Base-by-base conservation (phyloP, 768 basidiomycete genomes). In the Phallus indusiatus region DNA sequence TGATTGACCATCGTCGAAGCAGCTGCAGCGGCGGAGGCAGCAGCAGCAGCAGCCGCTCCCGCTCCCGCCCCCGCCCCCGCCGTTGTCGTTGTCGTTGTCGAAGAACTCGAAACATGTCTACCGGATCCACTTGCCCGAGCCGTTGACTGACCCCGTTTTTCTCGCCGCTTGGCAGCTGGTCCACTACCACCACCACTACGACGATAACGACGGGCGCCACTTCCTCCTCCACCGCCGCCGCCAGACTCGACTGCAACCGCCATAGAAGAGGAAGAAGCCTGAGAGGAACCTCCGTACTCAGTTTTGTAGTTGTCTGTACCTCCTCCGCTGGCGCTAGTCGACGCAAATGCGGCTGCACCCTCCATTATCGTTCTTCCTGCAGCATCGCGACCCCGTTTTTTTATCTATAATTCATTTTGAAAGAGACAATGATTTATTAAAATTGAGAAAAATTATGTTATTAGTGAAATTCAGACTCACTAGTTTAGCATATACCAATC, bases 401-500 rank as follows among this genome's bases (percentile, higher is more conserved):
- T 59, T 11, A 59, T 59, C 57, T 59, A 28, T 6, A 33, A n/a
- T n/a, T n/a, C n/a, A n/a, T n/a, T n/a, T n/a, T n/a, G n/a, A n/a
- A n/a, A n/a, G n/a, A n/a, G n/a, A n/a, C n/a, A n/a, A n/a, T n/a
- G n/a, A n/a, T n/a, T n/a, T n/a, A n/a, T n/a, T n/a, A n/a, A n/a
- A n/a, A n/a, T n/a, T n/a, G n/a, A n/a, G n/a, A n/a, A n/a, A n/a
- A 46, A 21, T 17, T 34, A 21, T n/a, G 1, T 22, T 12, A 24
- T 46, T 14, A 10, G 7, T 37, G 12, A 51, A 22, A 51, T 22
- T 2, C 24, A 17, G 22, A 78, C 84, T 68, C 70, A 90, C 88
- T 71, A 90, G 76, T 74, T 91, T 91, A 56, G 88, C 89, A 70
- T 89, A 91, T 61, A 91, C 88, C 63, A 91, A 80, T 56, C 88